Percentiles rank a stretch among this genome's conserved stretches.
phyloP scores from a whole-genome alignment of 1,284 basidiomycete genomes.

The Ceratorhiza oryzae-sativae region DNA sequence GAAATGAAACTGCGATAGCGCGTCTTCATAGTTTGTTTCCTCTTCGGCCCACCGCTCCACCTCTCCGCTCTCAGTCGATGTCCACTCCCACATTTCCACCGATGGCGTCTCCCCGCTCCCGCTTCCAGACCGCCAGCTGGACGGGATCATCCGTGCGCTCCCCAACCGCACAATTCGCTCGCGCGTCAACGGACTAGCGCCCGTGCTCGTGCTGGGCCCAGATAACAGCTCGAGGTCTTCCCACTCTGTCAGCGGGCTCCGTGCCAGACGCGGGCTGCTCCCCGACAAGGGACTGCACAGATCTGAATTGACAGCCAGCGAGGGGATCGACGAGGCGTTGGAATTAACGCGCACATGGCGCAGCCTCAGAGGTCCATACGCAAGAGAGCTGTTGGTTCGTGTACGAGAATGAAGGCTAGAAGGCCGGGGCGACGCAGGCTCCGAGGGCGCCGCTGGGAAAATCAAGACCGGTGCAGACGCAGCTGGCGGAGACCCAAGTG shows the following conservation, averaged over 20 bases:
- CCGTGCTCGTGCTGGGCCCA: slow-evolving; percentile 16
- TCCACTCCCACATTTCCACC: slow-evolving; percentile 40
- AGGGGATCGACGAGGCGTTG: slow-evolving; percentile 9
- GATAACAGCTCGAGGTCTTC: slow-evolving; percentile 11
- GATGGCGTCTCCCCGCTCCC: slow-evolving; percentile 9
- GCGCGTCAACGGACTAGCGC: slow-evolving; percentile 29
- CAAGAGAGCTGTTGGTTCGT: slow-evolving; percentile 9
- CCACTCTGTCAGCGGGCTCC: slow-evolving; percentile 30
- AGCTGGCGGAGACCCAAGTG: slow-evolving; percentile 4
- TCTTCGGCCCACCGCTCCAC: slow-evolving; percentile 10
- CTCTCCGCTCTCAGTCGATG: slow-evolving; percentile 20
- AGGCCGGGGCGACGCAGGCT: slow-evolving; percentile 34
- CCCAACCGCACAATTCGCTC: slow-evolving; percentile 36
- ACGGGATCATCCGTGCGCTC: slow-evolving; percentile 35
- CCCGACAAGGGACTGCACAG: slow-evolving; percentile 6
- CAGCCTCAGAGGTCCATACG: slow-evolving; percentile 14
- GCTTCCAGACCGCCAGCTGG: slow-evolving; percentile 20
- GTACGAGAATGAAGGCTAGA: slow-evolving; percentile 1
- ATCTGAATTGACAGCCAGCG: slow-evolving; percentile 6
- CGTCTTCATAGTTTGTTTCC: slow-evolving; percentile 33
- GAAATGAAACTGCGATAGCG: slow-evolving; percentile 39
- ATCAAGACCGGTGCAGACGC: slow-evolving; percentile 29
- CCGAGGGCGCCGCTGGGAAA: slow-evolving; percentile 37
- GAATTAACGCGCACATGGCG: slow-evolving; percentile 32
- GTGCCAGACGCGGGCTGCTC: slow-evolving; percentile 13